Evolutionary conservation across 1,284 basidiomycete species (phyloP), one percentile per base, ranked within the genome.

Genomic region (Naganishia liquefaciens): DNA sequence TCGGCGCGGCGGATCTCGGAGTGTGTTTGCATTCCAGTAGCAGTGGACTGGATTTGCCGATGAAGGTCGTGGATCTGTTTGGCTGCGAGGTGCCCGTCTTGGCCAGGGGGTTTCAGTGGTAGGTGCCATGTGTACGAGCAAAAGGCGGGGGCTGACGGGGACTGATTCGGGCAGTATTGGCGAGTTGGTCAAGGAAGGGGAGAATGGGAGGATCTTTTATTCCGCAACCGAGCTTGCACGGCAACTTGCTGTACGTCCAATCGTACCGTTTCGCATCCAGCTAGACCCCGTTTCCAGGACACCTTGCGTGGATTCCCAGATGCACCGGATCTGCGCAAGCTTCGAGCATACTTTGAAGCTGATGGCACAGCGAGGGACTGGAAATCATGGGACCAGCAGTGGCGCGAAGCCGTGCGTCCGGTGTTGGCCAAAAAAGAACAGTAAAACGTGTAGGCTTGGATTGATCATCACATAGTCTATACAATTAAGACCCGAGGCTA

Each of bases 21-120:
- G 84, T 99, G 54, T 92, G 87, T 64, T 81, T 99, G 63, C 96
- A 99, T 77, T 86, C 87, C 19, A 93, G 90, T 75, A 93, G 91
- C 0, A 95, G 91, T 0, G 90, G 86, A 0, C 80, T 95, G 51
- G 96, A 99, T 77, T 81, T 99, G 60, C 96, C 96, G 1, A 99
- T 99, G 96, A 99, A 99, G 79, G 88, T 99, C 10, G 94, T 99
- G 2, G 96, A 99, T 77, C 98, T 99, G 96, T 96, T 99, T 78
- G 96, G 96, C 0, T 98, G 93, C 70, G 88, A 87, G 2, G 81
- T 97, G 58, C 94, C 94, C 0, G 96, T 98, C 4, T 90, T 94
- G 68, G 94, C 96, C 0, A 82, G 93, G 9, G 83, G 88, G 49
- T 99, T 97, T 75, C 81, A 83, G 43, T 96, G 90, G 91, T 92